phyloP scores from a whole-genome alignment of 1,139 yeast species.

The Pichia sp. region DNA sequence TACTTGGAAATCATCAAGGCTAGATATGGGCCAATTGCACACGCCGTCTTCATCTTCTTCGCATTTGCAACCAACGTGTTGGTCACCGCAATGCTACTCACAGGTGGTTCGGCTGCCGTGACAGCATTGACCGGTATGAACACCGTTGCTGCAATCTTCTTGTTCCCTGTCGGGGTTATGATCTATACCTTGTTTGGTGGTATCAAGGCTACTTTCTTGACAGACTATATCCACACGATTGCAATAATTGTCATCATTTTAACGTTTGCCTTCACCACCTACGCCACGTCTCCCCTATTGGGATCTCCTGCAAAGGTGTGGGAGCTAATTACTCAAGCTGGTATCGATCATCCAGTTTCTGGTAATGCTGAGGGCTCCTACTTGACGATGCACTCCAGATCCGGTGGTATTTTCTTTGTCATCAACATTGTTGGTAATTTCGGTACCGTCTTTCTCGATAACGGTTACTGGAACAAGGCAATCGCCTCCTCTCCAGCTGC shows the following conservation, averaged over 20 bases:
- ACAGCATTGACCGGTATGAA: slow-evolving; percentile 39
- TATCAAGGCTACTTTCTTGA: slow-evolving; percentile 40
- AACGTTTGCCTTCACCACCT: slow-evolving; percentile 40
- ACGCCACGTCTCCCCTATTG: slow-evolving; percentile 38
- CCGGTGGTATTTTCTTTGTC: slow-evolving; percentile 32
- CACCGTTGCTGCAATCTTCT: slow-evolving; percentile 38
- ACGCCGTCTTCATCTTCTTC: slow-evolving; percentile 25
- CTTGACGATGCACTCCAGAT: slow-evolving; percentile 43
- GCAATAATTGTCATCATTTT: slow-evolving; percentile 27
- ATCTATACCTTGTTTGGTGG: slow-evolving; percentile 43
- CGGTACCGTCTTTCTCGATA: slow-evolving; percentile 28
- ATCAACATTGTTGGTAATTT: slow-evolving; percentile 27
- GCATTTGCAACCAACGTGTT: slow-evolving; percentile 29
- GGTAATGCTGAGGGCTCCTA: slow-evolving; percentile 46
- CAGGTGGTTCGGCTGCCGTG: slow-evolving; percentile 40
- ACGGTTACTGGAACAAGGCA: slow-evolving; percentile 33
- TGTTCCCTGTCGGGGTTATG: slow-evolving; percentile 43
- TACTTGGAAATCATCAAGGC: slow-evolving; percentile 48
- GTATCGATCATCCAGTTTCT: slow-evolving; percentile 34
- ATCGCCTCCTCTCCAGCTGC: slow-evolving; percentile 38
- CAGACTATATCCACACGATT: slow-evolving; percentile 31
- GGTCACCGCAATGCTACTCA: slow-evolving; percentile 35
- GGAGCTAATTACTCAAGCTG: slow-evolving; percentile 38
- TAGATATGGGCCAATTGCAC: slow-evolving; percentile 42
- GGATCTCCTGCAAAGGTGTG: slow-evolving; percentile 47